Percentiles rank a stretch among this genome's conserved stretches.
These are phyloP conservation scores for Penicillium aurantiogriseum DNA, from an alignment of 2,329 filamentous ascomycete genomes.

Conservation along the genomic window DNA sequence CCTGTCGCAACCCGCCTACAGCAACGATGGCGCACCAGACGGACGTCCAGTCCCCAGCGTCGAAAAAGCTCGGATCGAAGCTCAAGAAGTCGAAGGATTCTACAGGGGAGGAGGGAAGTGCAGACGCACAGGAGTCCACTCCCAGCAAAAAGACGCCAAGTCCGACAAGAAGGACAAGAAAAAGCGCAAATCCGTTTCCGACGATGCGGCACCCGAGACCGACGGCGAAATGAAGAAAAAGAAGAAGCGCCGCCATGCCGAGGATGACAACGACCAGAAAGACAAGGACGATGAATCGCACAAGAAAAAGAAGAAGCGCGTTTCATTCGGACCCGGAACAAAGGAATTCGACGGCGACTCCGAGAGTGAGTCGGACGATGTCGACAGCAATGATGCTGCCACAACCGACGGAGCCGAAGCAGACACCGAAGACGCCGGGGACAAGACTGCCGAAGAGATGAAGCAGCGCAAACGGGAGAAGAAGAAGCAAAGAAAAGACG, in stretches of 20 bases:
- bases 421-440: constrained; percentile 24
- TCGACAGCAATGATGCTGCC: constrained; percentile 10
- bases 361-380: constrained; percentile 18
- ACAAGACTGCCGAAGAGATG: constrained; percentile 25
- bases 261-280: constrained; percentile 17
- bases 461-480: constrained; percentile 35
- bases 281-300: constrained; percentile 11
- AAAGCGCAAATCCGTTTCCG: constrained; percentile 20
- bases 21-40: constrained; percentile 6
- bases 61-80: constrained; percentile 61
- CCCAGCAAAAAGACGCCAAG: constrained; percentile 8
- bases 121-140: constrained; percentile 13
- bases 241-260: constrained; percentile 23
- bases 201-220: constrained; percentile 15
- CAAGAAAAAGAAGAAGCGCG: constrained; percentile 52
- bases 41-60: constrained; percentile 44
- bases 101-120: constrained; percentile 20
- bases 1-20: neutral
- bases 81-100: constrained; percentile 52
- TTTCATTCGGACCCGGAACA: constrained; percentile 64
- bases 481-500: constrained; percentile 23
- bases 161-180: constrained; percentile 26
- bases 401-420: constrained; percentile 14
- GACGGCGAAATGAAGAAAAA: constrained; percentile 21
- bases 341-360: constrained; percentile 54